phyloP scores from a whole-genome alignment of 352 stramenopile genomes.

The Pythium scleroteichum region DNA sequence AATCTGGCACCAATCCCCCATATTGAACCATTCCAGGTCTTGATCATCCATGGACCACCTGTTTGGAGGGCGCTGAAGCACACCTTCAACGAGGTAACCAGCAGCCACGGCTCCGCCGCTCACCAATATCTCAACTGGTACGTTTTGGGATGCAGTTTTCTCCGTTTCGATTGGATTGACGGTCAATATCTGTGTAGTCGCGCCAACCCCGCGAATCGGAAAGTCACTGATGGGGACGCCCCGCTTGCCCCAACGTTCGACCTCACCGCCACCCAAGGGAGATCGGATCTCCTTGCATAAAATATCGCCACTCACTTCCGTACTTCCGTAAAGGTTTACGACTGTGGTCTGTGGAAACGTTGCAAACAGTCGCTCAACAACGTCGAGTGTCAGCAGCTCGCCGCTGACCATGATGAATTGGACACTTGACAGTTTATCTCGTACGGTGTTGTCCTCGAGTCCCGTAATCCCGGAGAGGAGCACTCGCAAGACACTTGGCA shows the following conservation, averaged over 20 bases:
- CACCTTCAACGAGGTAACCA: constrained; percentile 33
- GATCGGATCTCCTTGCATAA: constrained; percentile 41
- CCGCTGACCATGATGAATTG: constrained; percentile 54
- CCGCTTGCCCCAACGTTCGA: constrained; percentile 32
- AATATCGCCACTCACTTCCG: constrained; percentile 63
- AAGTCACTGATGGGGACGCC: constrained; percentile 51
- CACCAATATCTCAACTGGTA: constrained; percentile 40
- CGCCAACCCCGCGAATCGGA: constrained; percentile 29
- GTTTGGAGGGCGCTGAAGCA: background rate
- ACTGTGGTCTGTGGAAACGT: constrained; percentile 36
- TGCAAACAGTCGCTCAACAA: constrained; percentile 25
- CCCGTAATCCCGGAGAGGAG: constrained; percentile 27
- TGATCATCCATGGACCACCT: background rate
- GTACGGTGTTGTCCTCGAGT: background rate
- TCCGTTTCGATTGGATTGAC: constrained; percentile 24
- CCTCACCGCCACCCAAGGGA: constrained; percentile 21
- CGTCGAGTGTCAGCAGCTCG: constrained; percentile 36
- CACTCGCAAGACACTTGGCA: constrained; percentile 53
- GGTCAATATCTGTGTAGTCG: constrained; percentile 14
- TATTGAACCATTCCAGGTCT: constrained; percentile 34
- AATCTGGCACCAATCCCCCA: constrained; percentile 45
- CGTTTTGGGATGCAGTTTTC: background rate
- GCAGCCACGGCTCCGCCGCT: constrained; percentile 33
- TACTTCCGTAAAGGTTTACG: constrained; percentile 69
- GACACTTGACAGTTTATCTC: constrained; percentile 24